Evolutionary conservation across 257 asterid genomes (phyloP).

Genomic region (Primulina huaijiensis): DNA sequence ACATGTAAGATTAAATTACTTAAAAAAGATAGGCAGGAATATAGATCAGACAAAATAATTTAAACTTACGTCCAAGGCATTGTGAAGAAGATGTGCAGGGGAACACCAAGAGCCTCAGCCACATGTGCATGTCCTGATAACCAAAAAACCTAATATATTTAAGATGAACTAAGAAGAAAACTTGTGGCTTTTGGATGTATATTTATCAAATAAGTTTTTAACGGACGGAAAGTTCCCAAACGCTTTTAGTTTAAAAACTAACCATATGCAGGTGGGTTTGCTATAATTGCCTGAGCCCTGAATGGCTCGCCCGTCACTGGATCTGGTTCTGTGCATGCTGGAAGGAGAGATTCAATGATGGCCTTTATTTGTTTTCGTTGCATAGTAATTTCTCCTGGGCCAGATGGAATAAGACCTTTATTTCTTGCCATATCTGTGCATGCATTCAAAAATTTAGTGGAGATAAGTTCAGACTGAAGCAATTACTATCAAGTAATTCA

Average conservation of each 20-base stretch:
- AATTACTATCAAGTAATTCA: not conserved
- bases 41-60: slow-evolving; percentile 18
- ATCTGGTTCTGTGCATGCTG: slow-evolving; percentile 96
- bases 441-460: slow-evolving; percentile 18
- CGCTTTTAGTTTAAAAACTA: slow-evolving; percentile 28
- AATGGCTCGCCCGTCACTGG: slow-evolving; percentile 70
- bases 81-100: slow-evolving; percentile 96
- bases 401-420: slow-evolving; percentile 92
- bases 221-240: slow-evolving; percentile 1
- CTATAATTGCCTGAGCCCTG: slow-evolving; percentile 96
- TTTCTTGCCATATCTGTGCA: slow-evolving; percentile 92
- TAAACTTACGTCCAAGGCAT: slow-evolving; percentile 99
- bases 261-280: slow-evolving; percentile 99
- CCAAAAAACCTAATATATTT: slow-evolving; percentile 19
- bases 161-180: slow-evolving; percentile 7
- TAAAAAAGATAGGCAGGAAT: slow-evolving; percentile 19
- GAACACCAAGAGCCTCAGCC: slow-evolving; percentile 98
- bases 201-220: not conserved
- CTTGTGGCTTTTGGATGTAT: slow-evolving; percentile 2
- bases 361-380: slow-evolving; percentile 91
- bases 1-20: slow-evolving; percentile 11
- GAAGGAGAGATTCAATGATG: slow-evolving; percentile 90
- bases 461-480: slow-evolving; percentile 19
- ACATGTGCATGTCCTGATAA: slow-evolving; percentile 90
- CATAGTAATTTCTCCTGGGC: slow-evolving; percentile 71